Evolutionary conservation across 768 basidiomycete species (phyloP).

Genomic region (Boletus sp.): DNA sequence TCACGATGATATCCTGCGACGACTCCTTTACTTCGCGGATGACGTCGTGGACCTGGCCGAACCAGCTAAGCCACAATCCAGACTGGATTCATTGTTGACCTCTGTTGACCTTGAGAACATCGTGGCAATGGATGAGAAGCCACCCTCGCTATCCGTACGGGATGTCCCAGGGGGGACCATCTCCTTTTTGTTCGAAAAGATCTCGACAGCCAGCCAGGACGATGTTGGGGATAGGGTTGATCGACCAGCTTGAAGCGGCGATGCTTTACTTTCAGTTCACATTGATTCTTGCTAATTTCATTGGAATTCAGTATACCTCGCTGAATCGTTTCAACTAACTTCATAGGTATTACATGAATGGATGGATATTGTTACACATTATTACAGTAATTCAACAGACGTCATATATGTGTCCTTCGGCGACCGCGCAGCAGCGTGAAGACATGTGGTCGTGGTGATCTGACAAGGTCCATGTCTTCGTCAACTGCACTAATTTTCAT

Average conservation of each 20-base stretch:
- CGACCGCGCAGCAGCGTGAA: slow-evolving; percentile 9
- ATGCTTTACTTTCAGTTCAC: background rate
- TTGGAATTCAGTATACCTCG: background rate
- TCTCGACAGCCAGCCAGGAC: slow-evolving; percentile 26
- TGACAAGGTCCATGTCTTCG: slow-evolving; percentile 15
- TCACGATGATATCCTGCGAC: slow-evolving; percentile 63
- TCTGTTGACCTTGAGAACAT: slow-evolving; percentile 50
- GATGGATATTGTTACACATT: slow-evolving; percentile 3
- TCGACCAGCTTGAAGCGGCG: background rate
- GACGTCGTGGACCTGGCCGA: slow-evolving; percentile 10
- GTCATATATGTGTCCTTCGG: slow-evolving; percentile 8
- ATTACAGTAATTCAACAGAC: background rate
- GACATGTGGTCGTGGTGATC: background rate
- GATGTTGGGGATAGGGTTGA: background rate
- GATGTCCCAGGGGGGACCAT: slow-evolving; percentile 62
- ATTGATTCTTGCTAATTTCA: background rate
- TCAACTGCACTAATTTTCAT: slow-evolving; percentile 22
- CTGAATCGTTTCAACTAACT: background rate
- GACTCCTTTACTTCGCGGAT: slow-evolving; percentile 33
- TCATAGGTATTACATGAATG: slow-evolving; percentile 2
- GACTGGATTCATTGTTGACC: slow-evolving; percentile 34
- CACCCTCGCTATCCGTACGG: slow-evolving; percentile 40
- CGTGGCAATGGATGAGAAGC: slow-evolving; percentile 32
- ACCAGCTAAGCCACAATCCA: slow-evolving; percentile 20
- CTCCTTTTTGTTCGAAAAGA: slow-evolving; percentile 74